Base-by-base conservation (phyloP, 352 stramenopile species). In the Globisporangium cylindrosporum region DNA sequence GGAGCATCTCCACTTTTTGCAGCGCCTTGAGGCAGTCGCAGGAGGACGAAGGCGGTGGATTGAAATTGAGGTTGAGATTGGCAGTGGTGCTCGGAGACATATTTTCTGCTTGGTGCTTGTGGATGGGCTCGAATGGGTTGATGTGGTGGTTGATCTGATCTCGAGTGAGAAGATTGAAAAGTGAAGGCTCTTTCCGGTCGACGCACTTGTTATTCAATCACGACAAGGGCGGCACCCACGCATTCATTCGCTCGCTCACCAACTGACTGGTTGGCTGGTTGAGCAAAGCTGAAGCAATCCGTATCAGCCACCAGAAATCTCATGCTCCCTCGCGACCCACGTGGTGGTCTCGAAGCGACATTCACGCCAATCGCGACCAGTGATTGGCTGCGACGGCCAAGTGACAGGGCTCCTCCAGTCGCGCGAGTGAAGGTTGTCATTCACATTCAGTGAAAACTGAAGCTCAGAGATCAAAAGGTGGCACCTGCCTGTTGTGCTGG, bases 111-210 rank as follows among this genome's bases (percentile, higher is more conserved):
- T 48, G 38, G 36, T 12, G 32, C 6, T 36, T 9, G 32, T 36
- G 36, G 36, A 54, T 54, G 9, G 22, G 9, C 9, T 55, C 1
- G 24, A 27, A 29, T 25, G 48, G 48, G 48, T 15, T 32, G 48
- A 12, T 54, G 20, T 55, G 20, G 48, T 18, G 25, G 48, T 18
- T 20, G 48, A 48, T 48, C 38, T 63, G 53, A 59, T 32, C 53
- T n/a, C 22, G 53, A 59, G 53, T 18, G 53, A 59, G 55, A 18
- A 61, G 55, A 61, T 61, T 61, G 55, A 24, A 48, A 61, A 61
- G 55, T 61, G 55, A 48, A 60, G 54, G 14, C 54, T 41, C 54
- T n/a, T 14, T 41, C 12, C 9, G 38, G 38, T 48, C 49, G 49
- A 57, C 49, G n/a, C 20, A 57, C 49, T 29, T 57, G 55, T 4